Conservation (phyloP, 305 asterid genomes). For the Fraxinus sp. region DNA sequence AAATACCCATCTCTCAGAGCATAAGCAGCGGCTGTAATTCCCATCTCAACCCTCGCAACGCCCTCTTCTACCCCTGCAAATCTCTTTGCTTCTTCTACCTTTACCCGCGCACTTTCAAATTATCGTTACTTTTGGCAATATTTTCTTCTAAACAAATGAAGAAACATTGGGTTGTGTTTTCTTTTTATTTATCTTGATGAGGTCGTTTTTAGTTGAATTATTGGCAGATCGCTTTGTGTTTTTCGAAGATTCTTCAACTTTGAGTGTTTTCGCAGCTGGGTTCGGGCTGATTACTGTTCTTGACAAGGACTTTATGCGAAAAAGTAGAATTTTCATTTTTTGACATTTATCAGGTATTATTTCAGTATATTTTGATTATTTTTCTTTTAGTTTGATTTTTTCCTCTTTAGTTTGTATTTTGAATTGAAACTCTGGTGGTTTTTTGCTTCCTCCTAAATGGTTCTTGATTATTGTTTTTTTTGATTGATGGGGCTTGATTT, state of each 20-base stretch:
- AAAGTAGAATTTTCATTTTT: constrained; percentile 2
- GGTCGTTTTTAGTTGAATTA: constrained; percentile 12
- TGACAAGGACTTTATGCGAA: constrained; percentile 18
- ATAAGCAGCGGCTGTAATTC: constrained; percentile 35
- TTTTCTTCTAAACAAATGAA: constrained; percentile 7
- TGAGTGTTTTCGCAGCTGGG: constrained; percentile 21
- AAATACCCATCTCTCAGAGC: constrained; percentile 72
- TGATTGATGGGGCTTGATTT: constrained; percentile 2
- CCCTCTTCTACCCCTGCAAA: constrained; percentile 63
- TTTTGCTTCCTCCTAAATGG: neutral
- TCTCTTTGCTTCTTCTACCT: constrained; percentile 37
- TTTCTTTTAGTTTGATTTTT: constrained; percentile 15
- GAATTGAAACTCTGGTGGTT: constrained; percentile 14
- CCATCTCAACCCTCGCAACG: constrained; percentile 61
- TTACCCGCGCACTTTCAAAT: constrained; percentile 84
- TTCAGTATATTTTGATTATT: neutral
- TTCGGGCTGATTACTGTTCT: constrained; percentile 5
- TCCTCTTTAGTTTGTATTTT: constrained; percentile 1
- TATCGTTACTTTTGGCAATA: constrained; percentile 11
- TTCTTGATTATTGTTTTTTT: constrained; percentile 19
- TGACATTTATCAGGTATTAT: constrained; percentile 21
- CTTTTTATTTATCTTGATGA: constrained; percentile 6
- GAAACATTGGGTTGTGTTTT: neutral
- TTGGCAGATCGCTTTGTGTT: constrained; percentile 9
- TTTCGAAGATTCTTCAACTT: constrained; percentile 21